Percentiles rank a stretch among this genome's conserved stretches.
phyloP scores from a whole-genome alignment of 2,329 filamentous ascomycete species.

The Cercospora sojina region DNA sequence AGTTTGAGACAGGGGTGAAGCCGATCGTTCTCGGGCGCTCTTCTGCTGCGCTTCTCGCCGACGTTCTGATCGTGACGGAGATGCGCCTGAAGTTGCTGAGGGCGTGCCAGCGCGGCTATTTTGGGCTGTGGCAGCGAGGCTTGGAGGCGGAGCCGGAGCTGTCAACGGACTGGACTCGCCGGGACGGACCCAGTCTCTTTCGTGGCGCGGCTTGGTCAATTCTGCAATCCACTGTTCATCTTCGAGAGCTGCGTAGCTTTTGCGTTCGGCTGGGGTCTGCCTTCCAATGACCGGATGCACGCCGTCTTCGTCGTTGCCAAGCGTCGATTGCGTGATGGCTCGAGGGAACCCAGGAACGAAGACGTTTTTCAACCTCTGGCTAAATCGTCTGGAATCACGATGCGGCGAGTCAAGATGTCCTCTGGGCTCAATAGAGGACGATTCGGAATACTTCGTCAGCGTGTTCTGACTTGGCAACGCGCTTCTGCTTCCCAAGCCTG shows the following conservation, averaged over 20 bases:
- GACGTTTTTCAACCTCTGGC: conserved; percentile 28
- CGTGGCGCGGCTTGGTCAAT: conserved; percentile 33
- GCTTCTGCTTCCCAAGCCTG: conserved; percentile 34
- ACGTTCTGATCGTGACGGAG: not conserved
- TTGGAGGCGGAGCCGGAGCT: conserved; percentile 37
- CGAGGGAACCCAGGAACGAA: conserved; percentile 36
- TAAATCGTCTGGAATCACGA: conserved; percentile 30
- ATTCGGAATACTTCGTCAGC: conserved; percentile 34
- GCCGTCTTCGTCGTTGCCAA: conserved; percentile 25
- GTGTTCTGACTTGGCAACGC: conserved; percentile 33
- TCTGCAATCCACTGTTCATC: conserved; percentile 26
- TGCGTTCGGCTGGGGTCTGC: not conserved
- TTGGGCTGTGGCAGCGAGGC: conserved; percentile 21
- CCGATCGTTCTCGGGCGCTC: conserved; percentile 24
- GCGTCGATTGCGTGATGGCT: conserved; percentile 30
- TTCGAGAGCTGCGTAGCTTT: not conserved
- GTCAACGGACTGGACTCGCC: conserved; percentile 31
- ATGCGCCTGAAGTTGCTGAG: not conserved
- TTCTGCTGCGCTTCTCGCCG: conserved; percentile 3
- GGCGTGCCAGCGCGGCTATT: conserved; percentile 5
- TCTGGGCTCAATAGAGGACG: conserved; percentile 36
- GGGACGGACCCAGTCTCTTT: conserved; percentile 36
- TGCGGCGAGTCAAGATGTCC: conserved; percentile 18
- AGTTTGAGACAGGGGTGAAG: conserved; percentile 29
- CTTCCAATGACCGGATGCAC: not conserved